phyloP scores from a whole-genome alignment of 108 stramenopile genomes.

The Cyclotella kingstonii region DNA sequence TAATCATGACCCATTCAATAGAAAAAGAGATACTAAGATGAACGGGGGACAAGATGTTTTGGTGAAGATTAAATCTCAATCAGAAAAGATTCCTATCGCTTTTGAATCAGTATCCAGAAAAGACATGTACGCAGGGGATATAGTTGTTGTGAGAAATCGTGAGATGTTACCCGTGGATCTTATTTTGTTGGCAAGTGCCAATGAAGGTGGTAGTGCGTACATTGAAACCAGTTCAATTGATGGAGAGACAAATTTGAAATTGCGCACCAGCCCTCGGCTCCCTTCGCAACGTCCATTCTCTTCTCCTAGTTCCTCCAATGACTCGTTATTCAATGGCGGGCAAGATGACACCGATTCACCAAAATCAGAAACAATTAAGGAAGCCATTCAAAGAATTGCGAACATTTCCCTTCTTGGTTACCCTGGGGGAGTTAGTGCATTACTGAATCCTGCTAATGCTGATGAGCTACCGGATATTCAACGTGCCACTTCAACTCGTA shows the following conservation, averaged over 20 bases:
- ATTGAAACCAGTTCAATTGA: conserved; percentile 96
- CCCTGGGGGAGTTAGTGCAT: conserved; percentile 52
- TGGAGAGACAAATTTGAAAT: conserved; percentile 97
- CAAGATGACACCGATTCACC: conserved; percentile 15
- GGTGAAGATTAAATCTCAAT: conserved; percentile 40
- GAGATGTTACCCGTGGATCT: conserved; percentile 94
- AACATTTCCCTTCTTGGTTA: conserved; percentile 65
- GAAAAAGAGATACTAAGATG: conserved; percentile 11
- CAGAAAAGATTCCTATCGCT: conserved; percentile 43
- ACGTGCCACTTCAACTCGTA: not conserved
- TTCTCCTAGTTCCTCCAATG: not conserved
- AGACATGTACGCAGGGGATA: conserved; percentile 86
- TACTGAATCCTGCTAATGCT: conserved; percentile 59
- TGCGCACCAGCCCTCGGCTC: conserved; percentile 68
- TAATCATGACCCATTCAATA: conserved; percentile 26
- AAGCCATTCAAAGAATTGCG: conserved; percentile 66
- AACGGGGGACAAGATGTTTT: conserved; percentile 55
- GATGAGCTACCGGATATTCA: conserved; percentile 28
- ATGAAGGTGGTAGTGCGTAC: conserved; percentile 83
- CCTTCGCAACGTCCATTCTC: conserved; percentile 36
- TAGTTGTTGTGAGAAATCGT: conserved; percentile 89
- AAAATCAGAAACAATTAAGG: conserved; percentile 55
- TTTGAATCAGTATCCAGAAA: conserved; percentile 68
- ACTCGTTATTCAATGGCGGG: conserved; percentile 12
- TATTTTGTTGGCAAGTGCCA: conserved; percentile 81